Base-by-base conservation (phyloP, 257 asterid genomes). In the Echites panduratus region DNA sequence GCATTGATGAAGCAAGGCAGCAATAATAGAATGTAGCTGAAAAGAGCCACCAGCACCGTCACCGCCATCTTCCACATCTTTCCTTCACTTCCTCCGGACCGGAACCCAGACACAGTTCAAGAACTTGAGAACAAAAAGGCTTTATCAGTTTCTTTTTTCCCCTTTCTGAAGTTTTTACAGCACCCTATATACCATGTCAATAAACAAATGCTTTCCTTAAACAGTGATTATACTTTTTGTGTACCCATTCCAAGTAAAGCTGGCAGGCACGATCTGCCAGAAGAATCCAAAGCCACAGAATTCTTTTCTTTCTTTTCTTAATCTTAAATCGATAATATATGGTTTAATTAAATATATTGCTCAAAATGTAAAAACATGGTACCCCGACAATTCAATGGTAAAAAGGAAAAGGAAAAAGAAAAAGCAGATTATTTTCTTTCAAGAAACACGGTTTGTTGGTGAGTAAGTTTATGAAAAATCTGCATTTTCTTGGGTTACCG, bases 251-350 rank as follows among this genome's bases (percentile, higher is more conserved):
- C 44, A 56, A 72, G 72, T 45, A 88, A 89, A 92, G 97, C 96
- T 91, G 98, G 97, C 98, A 93, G 90, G 90, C 97, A 93, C 96
- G 91, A 88, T 85, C 87, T 82, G 86, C 85, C 80, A 74, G 69
- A 85, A 90, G 96, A 85, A 89, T 88, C 96, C 96, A 88, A 89
- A 85, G 96, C 92, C 91, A 87, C 91, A 70, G 82, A 89, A 83
- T 83, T 88, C 81, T 73, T 82, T 77, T 52, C 57, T 78, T 72
- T 71, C 49, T 76, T 48, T 71, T 43, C 52, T 59, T 68, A 7
- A 72, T 47, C 26, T 63, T 76, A 35, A 62, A 24, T 47, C 1
- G 16, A 22, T 57, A 57, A 29, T 12, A 16, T 64, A 19, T n/a
- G 14, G 24, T n/a, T 56, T n/a, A n/a, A n/a, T n/a, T 64, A 20